phyloP scores from a whole-genome alignment of 1,139 yeast genomes.

The Suhomyces maxii region DNA sequence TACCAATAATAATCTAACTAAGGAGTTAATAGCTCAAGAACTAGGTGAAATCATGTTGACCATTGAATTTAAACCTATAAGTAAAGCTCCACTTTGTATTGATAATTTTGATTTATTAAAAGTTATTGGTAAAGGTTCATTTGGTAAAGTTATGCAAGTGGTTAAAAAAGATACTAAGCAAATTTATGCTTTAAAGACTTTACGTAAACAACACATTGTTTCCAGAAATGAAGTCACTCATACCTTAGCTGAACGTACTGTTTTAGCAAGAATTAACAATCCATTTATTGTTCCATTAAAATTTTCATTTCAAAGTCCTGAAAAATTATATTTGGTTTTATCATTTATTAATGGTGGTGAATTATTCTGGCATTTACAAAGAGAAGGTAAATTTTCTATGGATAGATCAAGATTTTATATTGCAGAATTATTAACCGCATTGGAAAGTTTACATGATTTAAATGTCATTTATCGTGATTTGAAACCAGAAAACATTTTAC shows the following conservation, averaged over 20 bases:
- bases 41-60: conserved; percentile 64
- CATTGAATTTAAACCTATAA: conserved; percentile 73
- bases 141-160: conserved; percentile 98
- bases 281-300: conserved; percentile 99
- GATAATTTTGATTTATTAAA: conserved; percentile 91
- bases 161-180: conserved; percentile 92
- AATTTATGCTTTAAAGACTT: conserved; percentile 89
- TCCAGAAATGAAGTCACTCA: conserved; percentile 94
- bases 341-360: conserved; percentile 98
- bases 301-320: conserved; percentile 95
- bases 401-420: conserved; percentile 91
- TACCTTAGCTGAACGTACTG: conserved; percentile 94
- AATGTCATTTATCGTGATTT: conserved; percentile 93
- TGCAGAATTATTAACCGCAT: conserved; percentile 88
- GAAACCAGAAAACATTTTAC: conserved; percentile 90
- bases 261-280: conserved; percentile 84
- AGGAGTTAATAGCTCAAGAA: conserved; percentile 25
- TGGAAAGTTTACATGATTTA: conserved; percentile 86
- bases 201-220: conserved; percentile 90
- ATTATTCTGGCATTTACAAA: conserved; percentile 88
- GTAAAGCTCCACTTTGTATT: conserved; percentile 65
- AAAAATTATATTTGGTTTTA: conserved; percentile 83
- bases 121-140: conserved; percentile 96
- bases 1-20: conserved; percentile 30
- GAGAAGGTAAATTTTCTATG: conserved; percentile 85